Base-by-base conservation (phyloP, 2,329 filamentous ascomycete species). In the Fusarium sp. region DNA sequence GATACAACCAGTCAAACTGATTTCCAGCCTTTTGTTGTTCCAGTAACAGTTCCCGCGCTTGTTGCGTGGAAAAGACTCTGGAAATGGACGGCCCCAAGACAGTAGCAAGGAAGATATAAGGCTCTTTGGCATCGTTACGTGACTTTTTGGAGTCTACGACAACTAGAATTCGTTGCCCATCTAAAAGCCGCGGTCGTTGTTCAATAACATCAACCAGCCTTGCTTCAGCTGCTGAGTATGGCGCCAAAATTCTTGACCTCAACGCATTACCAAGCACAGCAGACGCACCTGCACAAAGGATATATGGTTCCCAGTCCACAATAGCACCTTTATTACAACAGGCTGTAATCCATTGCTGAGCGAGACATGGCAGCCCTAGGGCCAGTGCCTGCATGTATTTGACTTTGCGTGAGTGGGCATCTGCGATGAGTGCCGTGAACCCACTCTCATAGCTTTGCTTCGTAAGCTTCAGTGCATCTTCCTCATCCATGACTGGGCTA, bases 341-440 rank as follows among this genome's bases (percentile, higher is more conserved):
- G 49, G 91, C 86, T 25, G 87, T 84, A 47, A 97, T 82, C 95
- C 96, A 99, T 55, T 90, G 89, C 7, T 89, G 86, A 7, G 93
- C 91, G 3, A 99, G 83, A 73, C 94, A 97, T 0, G 96, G 96
- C 0, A 99, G 80, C 1, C 93, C 93, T 1, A 99, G 86, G 0
- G 96, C 94, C 3, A 99, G 86, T 0, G 96, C 96, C 79, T 98
- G 94, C 84, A 98, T 92, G 77, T 96, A 97, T 76, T 98, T 99
- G 49, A 90, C 87, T 66, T 93, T 94, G 46, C 95, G 89, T 8
- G 92, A 96, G 76, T 97, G 92, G 6, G 88, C 87, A 74, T 98
- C 93, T 0, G 94, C 91, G 62, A 99, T 92, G 15, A 98, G 82
- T 6, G 93, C 94, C 0, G 92, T 89, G 75, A 99, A 98, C 1